These are phyloP conservation scores for Naganishia sp. DNA, from an alignment of 1,284 basidiomycete species.

Conservation along the genomic window DNA sequence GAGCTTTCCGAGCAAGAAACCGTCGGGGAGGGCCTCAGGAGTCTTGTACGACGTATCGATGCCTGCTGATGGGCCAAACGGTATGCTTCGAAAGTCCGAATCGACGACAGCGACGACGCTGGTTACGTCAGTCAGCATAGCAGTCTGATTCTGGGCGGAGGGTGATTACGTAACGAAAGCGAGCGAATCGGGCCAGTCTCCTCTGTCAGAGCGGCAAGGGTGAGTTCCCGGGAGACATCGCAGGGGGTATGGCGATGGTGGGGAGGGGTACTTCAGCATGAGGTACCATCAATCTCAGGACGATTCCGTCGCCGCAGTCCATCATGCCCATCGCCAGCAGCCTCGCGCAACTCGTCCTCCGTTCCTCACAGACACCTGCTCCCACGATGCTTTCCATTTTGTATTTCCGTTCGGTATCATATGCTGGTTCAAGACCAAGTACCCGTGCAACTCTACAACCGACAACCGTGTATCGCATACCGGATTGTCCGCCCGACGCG, in stretches of 20 bases:
- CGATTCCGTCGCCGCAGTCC: too few species aligned
- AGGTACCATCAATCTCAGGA: not conserved
- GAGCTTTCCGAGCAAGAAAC: not conserved
- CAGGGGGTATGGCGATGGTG: not conserved
- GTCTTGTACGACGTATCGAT: too few species aligned
- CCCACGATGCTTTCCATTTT: constrained; percentile 5
- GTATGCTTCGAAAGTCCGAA: not conserved
- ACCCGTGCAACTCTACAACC: constrained; percentile 27
- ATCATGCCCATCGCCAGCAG: too few species aligned
- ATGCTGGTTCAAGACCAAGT: constrained; percentile 25
- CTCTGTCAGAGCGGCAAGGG: not conserved
- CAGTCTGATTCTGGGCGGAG: not conserved
- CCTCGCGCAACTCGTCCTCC: too few species aligned
- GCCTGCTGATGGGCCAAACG: too few species aligned
- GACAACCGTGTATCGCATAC: constrained; percentile 14
- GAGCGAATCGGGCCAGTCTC: not conserved
- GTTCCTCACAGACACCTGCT: too few species aligned
- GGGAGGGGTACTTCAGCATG: not conserved
- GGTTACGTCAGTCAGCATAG: constrained; percentile 2
- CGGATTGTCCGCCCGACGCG: not conserved
- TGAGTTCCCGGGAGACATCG: not conserved
- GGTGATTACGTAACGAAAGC: not conserved
- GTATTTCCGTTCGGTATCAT: constrained; percentile 28
- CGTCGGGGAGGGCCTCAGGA: too few species aligned
- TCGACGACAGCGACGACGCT: not conserved